Percentiles rank a stretch among this genome's conserved stretches.
These are phyloP conservation scores for Yamadazyma friedrichii DNA, from an alignment of 1,139 yeast species.

Conservation along the genomic window DNA sequence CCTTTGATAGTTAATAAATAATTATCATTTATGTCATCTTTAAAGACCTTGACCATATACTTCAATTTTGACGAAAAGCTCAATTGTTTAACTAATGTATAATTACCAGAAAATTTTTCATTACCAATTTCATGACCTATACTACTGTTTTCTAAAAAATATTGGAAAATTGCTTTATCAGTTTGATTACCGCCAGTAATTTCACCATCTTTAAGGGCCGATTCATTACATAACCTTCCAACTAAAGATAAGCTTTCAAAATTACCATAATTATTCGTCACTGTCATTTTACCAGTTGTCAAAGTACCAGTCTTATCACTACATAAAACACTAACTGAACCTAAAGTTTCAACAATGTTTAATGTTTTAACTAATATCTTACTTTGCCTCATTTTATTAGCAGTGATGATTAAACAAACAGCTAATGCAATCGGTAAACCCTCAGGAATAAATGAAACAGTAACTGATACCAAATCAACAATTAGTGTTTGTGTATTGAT, in stretches of 20 bases:
- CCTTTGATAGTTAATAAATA: slow-evolving; percentile 41
- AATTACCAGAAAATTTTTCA: slow-evolving; percentile 4
- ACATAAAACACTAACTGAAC: slow-evolving; percentile 34
- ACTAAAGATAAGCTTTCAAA: slow-evolving; percentile 19
- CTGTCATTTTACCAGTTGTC: slow-evolving; percentile 35
- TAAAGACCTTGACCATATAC: slow-evolving; percentile 42
- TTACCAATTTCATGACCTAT: slow-evolving; percentile 10
- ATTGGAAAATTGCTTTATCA: slow-evolving; percentile 43
- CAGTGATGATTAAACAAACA: slow-evolving; percentile 32
- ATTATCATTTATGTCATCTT: slow-evolving; percentile 16
- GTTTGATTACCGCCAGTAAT: slow-evolving; percentile 45
- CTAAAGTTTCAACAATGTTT: slow-evolving; percentile 33
- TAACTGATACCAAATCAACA: slow-evolving; percentile 31
- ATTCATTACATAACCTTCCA: slow-evolving; percentile 43
- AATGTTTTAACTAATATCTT: slow-evolving; percentile 31
- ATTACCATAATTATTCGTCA: slow-evolving; percentile 23
- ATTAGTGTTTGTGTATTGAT: slow-evolving; percentile 31
- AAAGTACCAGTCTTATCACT: slow-evolving; percentile 39
- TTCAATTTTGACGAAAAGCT: slow-evolving; percentile 50
- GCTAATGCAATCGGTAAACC: slow-evolving; percentile 37
- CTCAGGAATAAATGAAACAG: slow-evolving; percentile 36
- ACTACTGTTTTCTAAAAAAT: slow-evolving; percentile 21
- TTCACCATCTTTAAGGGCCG: slow-evolving; percentile 16
- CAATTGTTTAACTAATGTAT: slow-evolving; percentile 24
- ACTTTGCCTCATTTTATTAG: slow-evolving; percentile 26